Percentiles rank a stretch among this genome's conserved stretches.
Evolutionary conservation across 441 rosid genomes (phyloP).

Genomic region (Lagerstroemia fauriei): DNA sequence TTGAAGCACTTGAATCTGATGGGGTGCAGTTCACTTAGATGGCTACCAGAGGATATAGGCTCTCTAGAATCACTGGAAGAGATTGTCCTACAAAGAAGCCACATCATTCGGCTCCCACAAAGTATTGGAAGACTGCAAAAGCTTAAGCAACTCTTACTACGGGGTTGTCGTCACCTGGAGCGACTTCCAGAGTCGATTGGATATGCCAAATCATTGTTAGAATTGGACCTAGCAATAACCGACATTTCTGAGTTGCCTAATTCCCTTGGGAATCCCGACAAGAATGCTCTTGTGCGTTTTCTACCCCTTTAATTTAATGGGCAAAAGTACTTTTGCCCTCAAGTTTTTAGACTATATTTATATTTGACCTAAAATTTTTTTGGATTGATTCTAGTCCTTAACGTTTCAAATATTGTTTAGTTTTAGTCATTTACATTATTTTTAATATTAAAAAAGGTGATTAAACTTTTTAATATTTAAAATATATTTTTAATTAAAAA

Average conservation of each 20-base stretch:
- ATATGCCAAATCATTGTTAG: background rate
- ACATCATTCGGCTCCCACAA: background rate
- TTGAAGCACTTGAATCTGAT: background rate
- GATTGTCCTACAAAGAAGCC: background rate
- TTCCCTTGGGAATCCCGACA: conserved; percentile 8
- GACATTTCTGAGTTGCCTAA: background rate
- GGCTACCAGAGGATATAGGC: background rate
- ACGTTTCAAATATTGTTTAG: too few relatives aligned
- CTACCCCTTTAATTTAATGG: too few relatives aligned
- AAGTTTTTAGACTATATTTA: too few relatives aligned
- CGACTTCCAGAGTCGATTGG: background rate
- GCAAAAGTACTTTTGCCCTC: too few relatives aligned
- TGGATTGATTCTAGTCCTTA: too few relatives aligned
- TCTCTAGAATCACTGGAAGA: background rate
- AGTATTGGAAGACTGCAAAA: background rate
- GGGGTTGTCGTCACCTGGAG: too few relatives aligned
- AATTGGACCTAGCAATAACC: background rate
- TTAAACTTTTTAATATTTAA: too few relatives aligned
- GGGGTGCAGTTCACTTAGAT: background rate
- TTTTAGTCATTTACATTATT: too few relatives aligned
- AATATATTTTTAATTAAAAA: too few relatives aligned
- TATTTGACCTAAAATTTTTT: too few relatives aligned
- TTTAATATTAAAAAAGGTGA: too few relatives aligned
- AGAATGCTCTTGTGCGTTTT: too few relatives aligned
- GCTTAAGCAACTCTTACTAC: background rate